Evolutionary conservation across 2,329 filamentous ascomycete species (phyloP).

Genomic region (Aspergillus carbonarius): DNA sequence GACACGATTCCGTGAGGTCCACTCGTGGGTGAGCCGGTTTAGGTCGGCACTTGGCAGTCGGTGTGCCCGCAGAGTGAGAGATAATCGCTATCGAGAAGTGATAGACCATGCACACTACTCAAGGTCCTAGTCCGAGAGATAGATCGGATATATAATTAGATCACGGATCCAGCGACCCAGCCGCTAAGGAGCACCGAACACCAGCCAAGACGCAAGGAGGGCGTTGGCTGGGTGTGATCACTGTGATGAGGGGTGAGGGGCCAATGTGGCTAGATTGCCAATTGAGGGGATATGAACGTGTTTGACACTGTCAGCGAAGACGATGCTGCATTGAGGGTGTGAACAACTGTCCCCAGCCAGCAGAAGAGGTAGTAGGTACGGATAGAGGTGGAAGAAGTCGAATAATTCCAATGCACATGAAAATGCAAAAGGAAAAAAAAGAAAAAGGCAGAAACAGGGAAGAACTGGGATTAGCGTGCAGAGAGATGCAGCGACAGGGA

Average conservation of each 20-base stretch:
- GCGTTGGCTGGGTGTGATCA: slow-evolving; percentile 1
- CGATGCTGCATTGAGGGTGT: neutral
- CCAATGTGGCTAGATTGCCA: neutral
- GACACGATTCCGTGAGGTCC: neutral
- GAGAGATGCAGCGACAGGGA: neutral
- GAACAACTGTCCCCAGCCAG: neutral
- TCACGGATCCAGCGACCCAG: slow-evolving; percentile 14
- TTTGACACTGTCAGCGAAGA: too few species aligned
- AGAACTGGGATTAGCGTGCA: slow-evolving; percentile 6
- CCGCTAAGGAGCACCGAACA: slow-evolving; percentile 5
- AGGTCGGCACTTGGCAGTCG: slow-evolving; percentile 5
- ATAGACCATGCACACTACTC: slow-evolving; percentile 14
- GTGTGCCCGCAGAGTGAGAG: slow-evolving; percentile 4
- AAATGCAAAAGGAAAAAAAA: too few species aligned
- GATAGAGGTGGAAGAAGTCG: neutral
- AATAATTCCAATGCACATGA: neutral
- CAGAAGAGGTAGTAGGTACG: neutral
- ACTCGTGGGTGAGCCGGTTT: slow-evolving; percentile 2
- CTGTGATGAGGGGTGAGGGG: neutral
- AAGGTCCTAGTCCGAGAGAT: slow-evolving; percentile 13
- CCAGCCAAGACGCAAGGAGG: slow-evolving; percentile 13
- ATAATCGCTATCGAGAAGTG: slow-evolving; percentile 5
- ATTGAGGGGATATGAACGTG: neutral
- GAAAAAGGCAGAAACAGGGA: neutral
- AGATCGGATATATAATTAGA: slow-evolving; percentile 27